Evolutionary conservation across 179 eudicot genomes (phyloP).

Genomic region (Silene noctiflora): DNA sequence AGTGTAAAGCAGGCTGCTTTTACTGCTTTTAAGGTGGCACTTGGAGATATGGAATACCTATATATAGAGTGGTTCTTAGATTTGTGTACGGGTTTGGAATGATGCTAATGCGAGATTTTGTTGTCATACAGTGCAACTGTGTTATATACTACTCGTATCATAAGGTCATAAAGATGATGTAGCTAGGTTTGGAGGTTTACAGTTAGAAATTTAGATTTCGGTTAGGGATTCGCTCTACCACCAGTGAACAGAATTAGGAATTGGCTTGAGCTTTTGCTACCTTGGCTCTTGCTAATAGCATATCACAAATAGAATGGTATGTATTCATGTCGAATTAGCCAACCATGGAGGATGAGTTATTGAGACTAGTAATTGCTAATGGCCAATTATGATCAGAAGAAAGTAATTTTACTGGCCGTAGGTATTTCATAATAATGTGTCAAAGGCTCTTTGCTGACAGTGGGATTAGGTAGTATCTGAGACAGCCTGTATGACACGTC

Average conservation of each 20-base stretch:
- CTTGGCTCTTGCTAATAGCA: background rate
- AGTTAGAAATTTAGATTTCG: background rate
- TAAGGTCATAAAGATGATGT: background rate
- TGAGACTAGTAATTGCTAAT: background rate
- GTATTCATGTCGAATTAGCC: background rate
- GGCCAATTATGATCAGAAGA: background rate
- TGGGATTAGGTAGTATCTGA: background rate
- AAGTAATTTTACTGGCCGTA: background rate
- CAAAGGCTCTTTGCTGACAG: background rate
- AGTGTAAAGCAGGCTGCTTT: conserved; percentile 23
- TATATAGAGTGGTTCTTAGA: background rate
- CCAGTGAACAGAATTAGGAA: background rate
- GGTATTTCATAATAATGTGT: background rate
- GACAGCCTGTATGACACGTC: background rate
- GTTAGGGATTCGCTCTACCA: background rate
- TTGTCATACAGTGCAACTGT: background rate
- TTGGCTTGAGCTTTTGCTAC: background rate
- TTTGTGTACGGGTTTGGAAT: background rate
- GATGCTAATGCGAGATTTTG: background rate
- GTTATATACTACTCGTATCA: background rate
- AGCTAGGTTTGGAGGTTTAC: background rate
- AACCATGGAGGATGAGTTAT: background rate
- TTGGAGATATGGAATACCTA: background rate
- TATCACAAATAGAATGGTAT: background rate
- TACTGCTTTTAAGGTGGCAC: background rate